Conservation (phyloP, 495 filamentous ascomycete species). For the Halenospora varia region DNA sequence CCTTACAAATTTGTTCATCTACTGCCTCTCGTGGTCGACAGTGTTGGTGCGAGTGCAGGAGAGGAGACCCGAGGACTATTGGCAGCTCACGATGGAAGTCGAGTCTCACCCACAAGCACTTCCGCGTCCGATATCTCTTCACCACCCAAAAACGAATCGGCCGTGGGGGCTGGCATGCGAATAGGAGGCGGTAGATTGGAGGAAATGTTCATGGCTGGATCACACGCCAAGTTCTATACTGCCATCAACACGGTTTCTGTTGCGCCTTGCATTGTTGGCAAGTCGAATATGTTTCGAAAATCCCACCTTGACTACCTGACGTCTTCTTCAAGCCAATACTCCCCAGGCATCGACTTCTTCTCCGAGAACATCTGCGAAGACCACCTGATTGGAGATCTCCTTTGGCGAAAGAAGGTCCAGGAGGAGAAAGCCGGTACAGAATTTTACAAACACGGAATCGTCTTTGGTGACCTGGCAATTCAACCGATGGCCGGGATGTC, state of each 20-base stretch:
- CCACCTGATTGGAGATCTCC: slow-evolving; percentile 87
- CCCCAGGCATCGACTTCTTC: slow-evolving; percentile 83
- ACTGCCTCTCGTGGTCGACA: slow-evolving; percentile 80
- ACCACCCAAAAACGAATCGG: slow-evolving; percentile 22
- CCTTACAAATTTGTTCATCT: slow-evolving; percentile 97
- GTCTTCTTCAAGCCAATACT: slow-evolving; percentile 39
- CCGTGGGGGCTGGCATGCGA: slow-evolving; percentile 25
- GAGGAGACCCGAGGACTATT: slow-evolving; percentile 43
- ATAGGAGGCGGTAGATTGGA: slow-evolving; percentile 80
- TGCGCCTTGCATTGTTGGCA: slow-evolving; percentile 92
- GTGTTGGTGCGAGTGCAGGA: slow-evolving; percentile 36
- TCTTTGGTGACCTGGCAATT: slow-evolving; percentile 80
- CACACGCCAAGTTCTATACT: slow-evolving; percentile 97
- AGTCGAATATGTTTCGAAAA: slow-evolving; percentile 96
- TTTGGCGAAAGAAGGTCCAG: slow-evolving; percentile 64
- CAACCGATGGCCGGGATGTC: slow-evolving; percentile 85
- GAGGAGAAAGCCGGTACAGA: slow-evolving; percentile 43
- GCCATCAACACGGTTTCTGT: slow-evolving; percentile 92
- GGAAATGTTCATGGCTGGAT: slow-evolving; percentile 88
- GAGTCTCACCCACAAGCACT: slow-evolving; percentile 25
- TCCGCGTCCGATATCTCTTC: slow-evolving; percentile 12
- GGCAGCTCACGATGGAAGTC: slow-evolving; percentile 9
- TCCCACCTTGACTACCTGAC: slow-evolving; percentile 64
- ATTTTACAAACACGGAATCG: slow-evolving; percentile 75
- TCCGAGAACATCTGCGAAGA: slow-evolving; percentile 97